phyloP scores from a whole-genome alignment of 2,329 filamentous ascomycete genomes.

The Hymenoscyphus infarciens region DNA sequence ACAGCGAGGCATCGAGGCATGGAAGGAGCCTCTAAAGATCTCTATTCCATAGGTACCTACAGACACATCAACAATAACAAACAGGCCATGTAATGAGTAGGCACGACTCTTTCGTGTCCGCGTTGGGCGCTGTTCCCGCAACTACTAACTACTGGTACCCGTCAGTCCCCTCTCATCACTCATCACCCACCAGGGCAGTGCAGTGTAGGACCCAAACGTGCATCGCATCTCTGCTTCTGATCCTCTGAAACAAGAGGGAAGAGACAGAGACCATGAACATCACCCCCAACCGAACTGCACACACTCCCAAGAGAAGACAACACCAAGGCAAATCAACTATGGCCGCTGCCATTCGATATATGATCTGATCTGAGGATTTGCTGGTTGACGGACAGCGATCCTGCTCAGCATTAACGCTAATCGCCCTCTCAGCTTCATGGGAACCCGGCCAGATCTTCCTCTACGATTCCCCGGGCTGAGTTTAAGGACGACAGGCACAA shows the following conservation, averaged over 20 bases:
- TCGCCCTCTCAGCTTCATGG: too few species aligned
- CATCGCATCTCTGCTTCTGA: neutral
- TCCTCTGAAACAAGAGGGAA: neutral
- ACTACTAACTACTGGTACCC: neutral
- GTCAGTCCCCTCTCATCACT: neutral
- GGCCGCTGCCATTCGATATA: neutral
- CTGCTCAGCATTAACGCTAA: neutral
- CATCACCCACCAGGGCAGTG: too few species aligned
- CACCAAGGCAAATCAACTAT: neutral
- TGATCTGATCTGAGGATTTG: neutral
- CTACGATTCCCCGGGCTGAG: slow-evolving; percentile 1
- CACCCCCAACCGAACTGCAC: neutral
- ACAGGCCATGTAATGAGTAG: too few species aligned
- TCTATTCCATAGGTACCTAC: too few species aligned
- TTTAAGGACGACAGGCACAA: neutral
- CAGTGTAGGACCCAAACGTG: neutral
- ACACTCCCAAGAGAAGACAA: neutral
- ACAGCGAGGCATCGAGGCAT: neutral
- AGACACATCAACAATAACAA: too few species aligned
- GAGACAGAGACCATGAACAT: neutral
- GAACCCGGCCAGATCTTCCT: neutral
- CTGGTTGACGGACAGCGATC: neutral
- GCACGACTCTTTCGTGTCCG: neutral
- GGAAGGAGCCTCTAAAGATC: neutral
- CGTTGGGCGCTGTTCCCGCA: neutral